Base-by-base conservation (phyloP, 2,329 filamentous ascomycete genomes). In the Cytospora chrysosperma region DNA sequence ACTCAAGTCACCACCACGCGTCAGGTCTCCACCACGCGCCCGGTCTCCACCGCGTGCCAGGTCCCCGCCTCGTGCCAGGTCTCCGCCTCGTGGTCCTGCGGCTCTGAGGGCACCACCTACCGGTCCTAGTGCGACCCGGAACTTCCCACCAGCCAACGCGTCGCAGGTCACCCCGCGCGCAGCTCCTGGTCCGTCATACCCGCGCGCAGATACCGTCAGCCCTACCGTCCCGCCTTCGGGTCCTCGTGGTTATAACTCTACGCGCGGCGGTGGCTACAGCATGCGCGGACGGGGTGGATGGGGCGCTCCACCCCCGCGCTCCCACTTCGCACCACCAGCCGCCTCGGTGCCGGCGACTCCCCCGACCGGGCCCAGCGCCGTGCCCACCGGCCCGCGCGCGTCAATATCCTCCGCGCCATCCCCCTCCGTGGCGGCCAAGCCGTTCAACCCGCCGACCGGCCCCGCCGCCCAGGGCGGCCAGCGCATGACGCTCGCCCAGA, bases 401-500 rank as follows among this genome's bases (percentile, higher is more conserved):
- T 73, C 74, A 57, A 68, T 71, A 62, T 73, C 74, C 5, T 74
- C 76, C 70, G 78, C 10, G 73, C 77, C 56, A 8, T 62, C 10
- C 78, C 78, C 3, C 75, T 80, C 0, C 63, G 71, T 27, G 61
- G 68, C 71, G 63, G 74, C 70, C 66, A 83, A 77, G 65, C 78
- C 82, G 0, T 86, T 86, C 71, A 85, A 86, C 67, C 83, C 83
- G 2, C 84, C 83, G 4, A 85, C 84, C 1, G 84, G 84, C 4
- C 84, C 83, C 0, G 75, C 79, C 0, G 74, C 77, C 1, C 75
- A 74, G 65, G 75, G 77, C 64, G 71, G 64, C 55, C 61, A 74
- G 53, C 75, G 79, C 27, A 79, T 77, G 60, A 80, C 79, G 26
- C 74, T 86, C 12, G 82, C 81, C 2, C 83, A 86, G 67, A 81